These are phyloP conservation scores for Hysterangium stoloniferum DNA, from an alignment of 768 basidiomycete genomes.

Conservation along the genomic window DNA sequence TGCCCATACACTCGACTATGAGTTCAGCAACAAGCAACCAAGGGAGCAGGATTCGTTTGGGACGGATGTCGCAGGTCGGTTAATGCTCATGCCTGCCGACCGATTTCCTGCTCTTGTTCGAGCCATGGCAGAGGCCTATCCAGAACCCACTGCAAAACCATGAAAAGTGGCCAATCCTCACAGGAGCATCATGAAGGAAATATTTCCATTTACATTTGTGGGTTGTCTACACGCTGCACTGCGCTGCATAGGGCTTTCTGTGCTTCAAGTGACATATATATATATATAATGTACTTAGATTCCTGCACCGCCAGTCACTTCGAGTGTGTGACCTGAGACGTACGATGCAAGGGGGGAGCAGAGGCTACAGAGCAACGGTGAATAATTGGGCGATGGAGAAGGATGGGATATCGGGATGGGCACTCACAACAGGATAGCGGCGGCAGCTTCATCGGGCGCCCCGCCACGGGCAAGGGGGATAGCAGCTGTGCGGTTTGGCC, in stretches of 20 bases:
- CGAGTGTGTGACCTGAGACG: slow-evolving; percentile 75
- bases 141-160: background rate
- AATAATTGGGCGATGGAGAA: background rate
- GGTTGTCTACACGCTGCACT: no score
- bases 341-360: slow-evolving; percentile 73
- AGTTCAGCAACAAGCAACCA: slow-evolving; percentile 44
- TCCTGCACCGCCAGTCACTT: slow-evolving; percentile 75
- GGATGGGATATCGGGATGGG: background rate
- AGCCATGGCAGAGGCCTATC: background rate
- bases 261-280: background rate
- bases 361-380: slow-evolving; percentile 49
- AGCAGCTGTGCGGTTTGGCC: slow-evolving; percentile 24
- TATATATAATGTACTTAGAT: slow-evolving; percentile 35
- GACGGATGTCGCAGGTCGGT: slow-evolving; percentile 56
- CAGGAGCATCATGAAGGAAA: no score
- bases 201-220: no score
- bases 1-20: slow-evolving; percentile 41
- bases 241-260: no score
- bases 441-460: slow-evolving; percentile 69
- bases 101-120: slow-evolving; percentile 35
- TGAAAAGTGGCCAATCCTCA: background rate
- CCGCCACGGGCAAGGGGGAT: slow-evolving; percentile 67
- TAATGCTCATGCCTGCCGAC: slow-evolving; percentile 43
- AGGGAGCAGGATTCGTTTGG: slow-evolving; percentile 65
- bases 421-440: slow-evolving; percentile 67